Evolutionary conservation across 345 rosid species (phyloP).

Genomic region (Turnera subulata): DNA sequence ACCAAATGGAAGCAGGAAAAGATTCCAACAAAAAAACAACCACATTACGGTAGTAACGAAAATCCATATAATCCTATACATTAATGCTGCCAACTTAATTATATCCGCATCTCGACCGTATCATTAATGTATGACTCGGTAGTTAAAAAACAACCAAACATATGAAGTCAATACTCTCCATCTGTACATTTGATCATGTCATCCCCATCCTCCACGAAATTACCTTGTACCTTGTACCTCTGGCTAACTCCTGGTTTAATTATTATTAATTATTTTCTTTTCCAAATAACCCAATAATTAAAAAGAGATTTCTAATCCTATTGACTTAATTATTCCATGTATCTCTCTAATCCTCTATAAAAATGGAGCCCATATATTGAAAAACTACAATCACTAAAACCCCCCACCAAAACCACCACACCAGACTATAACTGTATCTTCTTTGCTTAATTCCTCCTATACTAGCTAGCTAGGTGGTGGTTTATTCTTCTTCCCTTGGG

Average conservation of each 20-base stretch:
- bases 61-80: not conserved
- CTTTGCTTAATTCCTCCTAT: not conserved
- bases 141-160: not conserved
- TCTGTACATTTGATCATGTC: not conserved
- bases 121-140: not conserved
- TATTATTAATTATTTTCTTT: too few species aligned
- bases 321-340: too few species aligned
- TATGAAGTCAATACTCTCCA: conserved; percentile 4
- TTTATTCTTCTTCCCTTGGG: too few species aligned
- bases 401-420: too few species aligned
- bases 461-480: not conserved
- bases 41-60: not conserved
- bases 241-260: too few species aligned
- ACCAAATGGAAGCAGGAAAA: not conserved
- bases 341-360: too few species aligned
- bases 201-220: not conserved
- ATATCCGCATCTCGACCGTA: conserved; percentile 18
- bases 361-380: too few species aligned
- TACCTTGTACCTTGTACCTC: not conserved
- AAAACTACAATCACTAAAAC: too few species aligned
- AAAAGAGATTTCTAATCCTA: too few species aligned
- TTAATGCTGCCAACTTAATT: too few species aligned
- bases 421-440: too few species aligned
- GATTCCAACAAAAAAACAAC: not conserved
- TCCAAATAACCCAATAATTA: too few species aligned